These are phyloP conservation scores for Zangia roseola DNA, from an alignment of 768 basidiomycete species.

Conservation along the genomic window DNA sequence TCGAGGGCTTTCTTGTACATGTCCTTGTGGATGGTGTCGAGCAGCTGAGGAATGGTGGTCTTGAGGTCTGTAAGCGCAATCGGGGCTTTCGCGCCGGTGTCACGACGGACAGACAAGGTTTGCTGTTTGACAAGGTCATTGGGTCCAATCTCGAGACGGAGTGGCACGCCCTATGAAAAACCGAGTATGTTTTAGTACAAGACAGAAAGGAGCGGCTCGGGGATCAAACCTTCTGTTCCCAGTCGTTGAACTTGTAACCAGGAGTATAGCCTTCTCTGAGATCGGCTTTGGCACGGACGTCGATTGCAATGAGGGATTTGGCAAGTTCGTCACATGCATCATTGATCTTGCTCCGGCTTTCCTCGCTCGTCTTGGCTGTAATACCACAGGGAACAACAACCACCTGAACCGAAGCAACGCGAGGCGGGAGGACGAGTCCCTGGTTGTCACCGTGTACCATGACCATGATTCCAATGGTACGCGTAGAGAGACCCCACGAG, in stretches of 20 bases:
- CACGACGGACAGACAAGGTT: slow-evolving; percentile 81
- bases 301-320: slow-evolving; percentile 64
- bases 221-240: slow-evolving; percentile 87
- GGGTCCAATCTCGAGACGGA: slow-evolving; percentile 96
- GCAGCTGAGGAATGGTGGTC: slow-evolving; percentile 55
- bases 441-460: slow-evolving; percentile 99
- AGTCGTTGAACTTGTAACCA: slow-evolving; percentile 99
- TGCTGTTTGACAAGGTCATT: slow-evolving; percentile 83
- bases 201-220: not conserved
- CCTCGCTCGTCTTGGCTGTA: slow-evolving; percentile 77
- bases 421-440: slow-evolving; percentile 94
- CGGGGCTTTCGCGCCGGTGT: slow-evolving; percentile 61
- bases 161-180: slow-evolving; percentile 76
- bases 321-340: slow-evolving; percentile 78
- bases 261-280: slow-evolving; percentile 95
- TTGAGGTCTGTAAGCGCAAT: slow-evolving; percentile 50
- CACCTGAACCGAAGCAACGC: slow-evolving; percentile 91
- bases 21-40: slow-evolving; percentile 84
- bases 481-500: slow-evolving; percentile 97
- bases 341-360: slow-evolving; percentile 68
- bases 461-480: slow-evolving; percentile 97
- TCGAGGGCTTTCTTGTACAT: slow-evolving; percentile 82
- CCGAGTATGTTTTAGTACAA: not conserved
- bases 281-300: slow-evolving; percentile 85
- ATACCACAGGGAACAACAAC: slow-evolving; percentile 93